phyloP scores from a whole-genome alignment of 768 basidiomycete genomes.

The Phylloporus rhodoxanthus region DNA sequence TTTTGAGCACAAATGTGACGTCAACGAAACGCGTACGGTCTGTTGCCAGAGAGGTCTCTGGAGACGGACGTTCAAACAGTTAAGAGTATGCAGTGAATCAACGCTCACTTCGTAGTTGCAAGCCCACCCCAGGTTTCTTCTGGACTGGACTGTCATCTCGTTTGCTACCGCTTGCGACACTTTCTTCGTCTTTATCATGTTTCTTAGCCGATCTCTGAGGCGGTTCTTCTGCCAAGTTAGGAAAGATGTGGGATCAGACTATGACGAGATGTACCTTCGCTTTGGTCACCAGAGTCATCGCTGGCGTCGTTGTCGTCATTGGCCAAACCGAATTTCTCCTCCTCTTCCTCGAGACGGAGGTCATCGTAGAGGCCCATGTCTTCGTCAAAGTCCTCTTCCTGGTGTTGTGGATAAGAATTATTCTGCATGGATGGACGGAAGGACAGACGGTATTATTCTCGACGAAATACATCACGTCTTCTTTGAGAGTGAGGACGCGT shows the following conservation, averaged over 20 bases:
- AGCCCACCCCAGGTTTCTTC: conserved; percentile 63
- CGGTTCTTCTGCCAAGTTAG: conserved; percentile 39
- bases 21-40: conserved; percentile 44
- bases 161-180: conserved; percentile 60
- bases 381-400: conserved; percentile 98
- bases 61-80: conserved; percentile 11
- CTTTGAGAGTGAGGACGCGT: conserved; percentile 75
- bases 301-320: conserved; percentile 63
- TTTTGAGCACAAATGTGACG: neutral
- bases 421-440: conserved; percentile 2
- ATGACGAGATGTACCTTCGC: conserved; percentile 53
- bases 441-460: conserved; percentile 86
- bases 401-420: conserved; percentile 18
- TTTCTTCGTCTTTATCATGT: conserved; percentile 68
- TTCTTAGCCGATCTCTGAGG: conserved; percentile 71
- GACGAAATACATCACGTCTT: conserved; percentile 94
- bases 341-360: conserved; percentile 93
- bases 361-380: conserved; percentile 98
- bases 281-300: conserved; percentile 68
- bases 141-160: conserved; percentile 72
- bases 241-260: neutral
- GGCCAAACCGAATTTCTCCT: conserved; percentile 83
- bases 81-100: conserved; percentile 1
- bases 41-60: conserved; percentile 59
- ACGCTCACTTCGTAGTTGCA: conserved; percentile 69